Base-by-base conservation (phyloP, 106 monocot species). In the Phalaenopsis equestris region DNA sequence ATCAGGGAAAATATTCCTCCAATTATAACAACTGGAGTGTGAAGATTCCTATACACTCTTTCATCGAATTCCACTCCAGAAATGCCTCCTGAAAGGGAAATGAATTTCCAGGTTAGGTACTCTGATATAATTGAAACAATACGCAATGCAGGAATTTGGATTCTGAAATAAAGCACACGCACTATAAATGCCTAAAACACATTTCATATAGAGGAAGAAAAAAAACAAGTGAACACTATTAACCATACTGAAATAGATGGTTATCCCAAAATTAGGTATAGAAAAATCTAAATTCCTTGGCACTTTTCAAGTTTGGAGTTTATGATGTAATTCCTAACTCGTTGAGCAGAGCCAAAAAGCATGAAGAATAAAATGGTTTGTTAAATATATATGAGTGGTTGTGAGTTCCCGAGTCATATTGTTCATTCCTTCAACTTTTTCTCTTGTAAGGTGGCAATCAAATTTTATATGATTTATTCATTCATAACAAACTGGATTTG, bases 1-100 rank as follows among this genome's bases (percentile, higher is more conserved):
- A 86, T 79, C 43, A 95, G 76, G 42, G 73, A 89, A 81, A 86
- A 93, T 48, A 73, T 49, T n/a, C 86, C 95, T 18, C 89, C 90
- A 42, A 86, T 79, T 16, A 87, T 55, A 21, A 92, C 68, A 7
- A 84, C 87, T 6, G 93, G 84, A 2, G 57, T 55, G 83, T 91
- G 89, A 19, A 93, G 79, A 80, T 87, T 85, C 68, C 52, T 81
- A 75, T 93, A 95, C 18, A 88, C 42, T 61, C 80, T 88, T 75
- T 79, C 67, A 74, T 67, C 83, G 12, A 45, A 78, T 84, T 67
- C 85, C 87, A 87, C 79, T 81, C 56, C 67, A 75, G 42, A 12
- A 19, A 79, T 41, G 21, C 52, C 52, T 52, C 12, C 52, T 52
- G 52, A 52, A 52, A 52, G 14, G 11, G 12, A 52, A 52, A 52